Evolutionary conservation across 768 basidiomycete genomes (phyloP).

Genomic region (Tricholoma sp.): DNA sequence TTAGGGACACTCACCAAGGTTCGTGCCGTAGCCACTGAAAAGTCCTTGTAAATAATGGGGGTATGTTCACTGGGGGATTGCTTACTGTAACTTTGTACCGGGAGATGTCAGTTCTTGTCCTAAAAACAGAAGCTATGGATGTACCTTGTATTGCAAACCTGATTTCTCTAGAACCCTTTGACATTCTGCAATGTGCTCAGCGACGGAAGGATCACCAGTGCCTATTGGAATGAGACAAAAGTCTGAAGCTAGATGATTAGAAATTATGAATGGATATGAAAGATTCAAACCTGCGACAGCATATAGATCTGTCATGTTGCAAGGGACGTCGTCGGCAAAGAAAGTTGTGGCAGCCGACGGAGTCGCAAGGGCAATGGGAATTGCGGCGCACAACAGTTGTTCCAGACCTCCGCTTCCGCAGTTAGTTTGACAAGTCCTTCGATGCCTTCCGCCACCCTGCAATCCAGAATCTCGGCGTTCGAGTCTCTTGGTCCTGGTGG

Average conservation of each 20-base stretch:
- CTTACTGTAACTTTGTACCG: conserved; percentile 61
- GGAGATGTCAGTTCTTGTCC: not conserved
- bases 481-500: conserved; percentile 39
- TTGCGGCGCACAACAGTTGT: no score
- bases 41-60: not conserved
- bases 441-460: conserved; percentile 42
- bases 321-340: no score
- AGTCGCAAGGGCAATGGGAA: not conserved
- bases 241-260: conserved; percentile 36
- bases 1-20: conserved; percentile 49
- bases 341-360: not conserved
- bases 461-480: conserved; percentile 61
- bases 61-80: conserved; percentile 4
- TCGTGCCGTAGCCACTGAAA: conserved; percentile 85
- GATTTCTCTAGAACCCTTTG: conserved; percentile 78
- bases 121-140: not conserved
- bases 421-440: not conserved
- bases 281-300: conserved; percentile 57
- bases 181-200: conserved; percentile 76
- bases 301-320: conserved; percentile 55
- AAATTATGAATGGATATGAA: conserved; percentile 1
- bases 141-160: conserved; percentile 77
- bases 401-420: not conserved
- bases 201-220: conserved; percentile 70
- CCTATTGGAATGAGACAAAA: conserved; percentile 90